Percentiles rank a stretch among this genome's conserved stretches.
Evolutionary conservation across 2,329 filamentous ascomycete species (phyloP).

Genomic region (Colletotrichum brevisporum): DNA sequence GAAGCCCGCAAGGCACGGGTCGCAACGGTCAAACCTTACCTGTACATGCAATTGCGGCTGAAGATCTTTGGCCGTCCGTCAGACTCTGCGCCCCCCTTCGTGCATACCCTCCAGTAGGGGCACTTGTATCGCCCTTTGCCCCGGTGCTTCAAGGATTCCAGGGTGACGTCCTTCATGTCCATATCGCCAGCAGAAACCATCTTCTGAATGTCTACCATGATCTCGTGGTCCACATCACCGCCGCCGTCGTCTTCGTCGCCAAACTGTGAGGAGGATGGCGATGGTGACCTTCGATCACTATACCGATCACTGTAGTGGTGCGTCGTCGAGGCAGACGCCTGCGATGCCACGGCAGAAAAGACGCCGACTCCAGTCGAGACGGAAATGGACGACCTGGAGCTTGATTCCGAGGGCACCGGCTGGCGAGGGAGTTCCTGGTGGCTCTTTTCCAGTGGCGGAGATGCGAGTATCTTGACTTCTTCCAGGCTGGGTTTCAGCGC

Average conservation of each 20-base stretch:
- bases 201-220: not conserved
- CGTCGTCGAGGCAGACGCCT: slow-evolving; percentile 21
- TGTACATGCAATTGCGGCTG: slow-evolving; percentile 56
- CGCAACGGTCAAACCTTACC: slow-evolving; percentile 50
- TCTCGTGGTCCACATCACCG: slow-evolving; percentile 4
- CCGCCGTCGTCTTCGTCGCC: slow-evolving; percentile 18
- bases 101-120: slow-evolving; percentile 52
- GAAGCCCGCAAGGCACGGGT: not conserved
- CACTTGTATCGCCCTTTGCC: slow-evolving; percentile 57
- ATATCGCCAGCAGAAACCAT: not conserved
- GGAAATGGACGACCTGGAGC: slow-evolving; percentile 40
- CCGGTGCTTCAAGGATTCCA: slow-evolving; percentile 56
- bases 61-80: slow-evolving; percentile 55
- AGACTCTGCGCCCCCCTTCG: slow-evolving; percentile 58
- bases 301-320: slow-evolving; percentile 8
- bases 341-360: slow-evolving; percentile 23
- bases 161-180: slow-evolving; percentile 42
- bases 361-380: slow-evolving; percentile 13
- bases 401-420: slow-evolving; percentile 22
- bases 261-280: slow-evolving; percentile 12
- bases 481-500: not conserved
- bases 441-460: slow-evolving; percentile 5
- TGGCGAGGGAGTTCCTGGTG: slow-evolving; percentile 8
- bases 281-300: slow-evolving; percentile 12
- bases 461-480: slow-evolving; percentile 13